Evolutionary conservation across 148 eudicot genomes (phyloP).

Genomic region (Arctostaphylos glauca): DNA sequence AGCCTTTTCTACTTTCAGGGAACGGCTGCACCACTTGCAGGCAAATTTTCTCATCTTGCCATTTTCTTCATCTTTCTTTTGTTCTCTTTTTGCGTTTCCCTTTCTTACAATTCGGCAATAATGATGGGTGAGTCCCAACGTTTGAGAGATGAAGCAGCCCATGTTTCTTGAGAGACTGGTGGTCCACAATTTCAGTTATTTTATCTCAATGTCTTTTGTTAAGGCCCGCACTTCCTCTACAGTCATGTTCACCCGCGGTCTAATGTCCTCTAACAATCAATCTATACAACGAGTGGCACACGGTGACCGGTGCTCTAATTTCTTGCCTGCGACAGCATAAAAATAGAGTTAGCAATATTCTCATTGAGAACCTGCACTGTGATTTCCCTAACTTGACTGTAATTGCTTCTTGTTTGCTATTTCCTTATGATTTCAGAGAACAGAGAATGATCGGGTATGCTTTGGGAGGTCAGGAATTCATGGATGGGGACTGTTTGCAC

Average conservation of each 20-base stretch:
- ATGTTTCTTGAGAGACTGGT: background rate
- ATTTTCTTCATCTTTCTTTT: background rate
- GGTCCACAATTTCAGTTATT: background rate
- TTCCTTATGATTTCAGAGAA: slow-evolving; percentile 58
- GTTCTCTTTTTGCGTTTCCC: background rate
- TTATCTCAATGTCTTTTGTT: background rate
- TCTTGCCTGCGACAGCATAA: too few relatives aligned
- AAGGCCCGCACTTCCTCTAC: too few relatives aligned
- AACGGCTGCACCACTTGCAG: slow-evolving; percentile 82
- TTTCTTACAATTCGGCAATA: background rate
- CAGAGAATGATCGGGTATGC: slow-evolving; percentile 88
- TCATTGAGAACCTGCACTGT: too few relatives aligned
- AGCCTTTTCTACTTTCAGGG: slow-evolving; percentile 74
- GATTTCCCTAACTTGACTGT: background rate
- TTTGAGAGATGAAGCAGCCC: slow-evolving; percentile 2
- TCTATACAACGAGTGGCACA: too few relatives aligned
- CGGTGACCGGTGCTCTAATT: too few relatives aligned
- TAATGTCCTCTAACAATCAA: too few relatives aligned
- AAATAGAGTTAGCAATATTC: too few relatives aligned
- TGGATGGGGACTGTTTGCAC: slow-evolving; percentile 98
- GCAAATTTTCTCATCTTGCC: slow-evolving; percentile 28
- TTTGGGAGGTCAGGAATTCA: slow-evolving; percentile 97
- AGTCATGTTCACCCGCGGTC: too few relatives aligned
- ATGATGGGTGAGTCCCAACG: background rate
- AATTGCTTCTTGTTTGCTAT: slow-evolving; percentile 6